Percentiles rank a stretch among this genome's conserved stretches.
Evolutionary conservation across 139 green algal species (phyloP).

Genomic region (Yamagishiella unicocca): DNA sequence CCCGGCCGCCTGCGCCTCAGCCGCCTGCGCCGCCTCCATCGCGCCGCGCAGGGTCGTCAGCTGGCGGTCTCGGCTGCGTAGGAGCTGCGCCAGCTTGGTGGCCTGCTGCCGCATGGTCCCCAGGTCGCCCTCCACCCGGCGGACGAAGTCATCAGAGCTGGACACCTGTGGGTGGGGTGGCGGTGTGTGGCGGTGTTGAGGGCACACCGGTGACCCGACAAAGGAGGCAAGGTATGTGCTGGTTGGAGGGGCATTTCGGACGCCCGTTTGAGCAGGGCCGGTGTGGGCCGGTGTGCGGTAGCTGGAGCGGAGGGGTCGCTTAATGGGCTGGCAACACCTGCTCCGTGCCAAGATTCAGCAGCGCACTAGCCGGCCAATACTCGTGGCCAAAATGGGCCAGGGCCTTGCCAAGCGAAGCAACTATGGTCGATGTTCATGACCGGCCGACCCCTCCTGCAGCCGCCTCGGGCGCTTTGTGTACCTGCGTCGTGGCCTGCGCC

Average conservation of each 20-base stretch:
- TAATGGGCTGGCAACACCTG: too few species aligned
- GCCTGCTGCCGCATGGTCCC: slow-evolving; percentile 5
- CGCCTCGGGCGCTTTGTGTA: too few species aligned
- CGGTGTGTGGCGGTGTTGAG: neutral
- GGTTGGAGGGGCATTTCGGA: neutral
- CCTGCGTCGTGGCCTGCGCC: slow-evolving; percentile 12
- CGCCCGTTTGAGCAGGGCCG: neutral
- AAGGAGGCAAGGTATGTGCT: neutral
- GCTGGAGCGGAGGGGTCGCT: too few species aligned
- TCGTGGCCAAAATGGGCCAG: too few species aligned
- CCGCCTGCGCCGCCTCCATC: slow-evolving; percentile 25
- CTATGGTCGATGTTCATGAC: too few species aligned
- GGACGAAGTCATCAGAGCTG: slow-evolving; percentile 33
- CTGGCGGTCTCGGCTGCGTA: slow-evolving; percentile 1
- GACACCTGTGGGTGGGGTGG: neutral
- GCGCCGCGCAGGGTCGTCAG: neutral
- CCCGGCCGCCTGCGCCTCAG: neutral
- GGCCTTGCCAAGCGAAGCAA: too few species aligned
- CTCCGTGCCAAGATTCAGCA: too few species aligned
- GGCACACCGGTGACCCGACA: too few species aligned
- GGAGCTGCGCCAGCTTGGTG: slow-evolving; percentile 7
- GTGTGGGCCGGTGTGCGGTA: too few species aligned
- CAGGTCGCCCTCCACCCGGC: slow-evolving; percentile 26
- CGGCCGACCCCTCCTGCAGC: too few species aligned
- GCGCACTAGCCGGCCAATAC: too few species aligned